Evolutionary conservation across 1,139 yeast genomes (phyloP).

Genomic region (Protomyces inundatus): DNA sequence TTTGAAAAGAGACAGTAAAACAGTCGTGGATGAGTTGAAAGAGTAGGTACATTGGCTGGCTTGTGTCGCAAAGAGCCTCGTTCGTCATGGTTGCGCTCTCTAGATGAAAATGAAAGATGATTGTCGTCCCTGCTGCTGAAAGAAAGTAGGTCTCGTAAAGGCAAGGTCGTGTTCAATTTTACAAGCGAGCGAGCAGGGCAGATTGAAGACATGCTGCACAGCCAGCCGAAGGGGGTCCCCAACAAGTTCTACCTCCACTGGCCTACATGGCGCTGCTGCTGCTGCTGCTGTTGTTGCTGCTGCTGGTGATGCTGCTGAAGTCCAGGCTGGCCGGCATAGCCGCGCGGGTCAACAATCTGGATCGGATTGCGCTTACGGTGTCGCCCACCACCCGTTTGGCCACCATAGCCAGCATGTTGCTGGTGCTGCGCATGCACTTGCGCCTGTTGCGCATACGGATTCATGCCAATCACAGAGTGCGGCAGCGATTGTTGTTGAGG

Average conservation of each 20-base stretch:
- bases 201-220: no score
- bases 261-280: not conserved
- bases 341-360: not conserved
- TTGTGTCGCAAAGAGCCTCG: no score
- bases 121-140: no score
- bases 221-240: no score
- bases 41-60: no score
- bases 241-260: not conserved
- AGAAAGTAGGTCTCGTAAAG: no score
- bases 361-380: not conserved
- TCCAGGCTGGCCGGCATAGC: not conserved
- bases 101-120: no score
- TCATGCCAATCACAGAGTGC: not conserved
- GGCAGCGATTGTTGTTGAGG: constrained; percentile 21
- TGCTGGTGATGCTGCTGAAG: not conserved
- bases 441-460: constrained; percentile 10
- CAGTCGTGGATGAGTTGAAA: no score
- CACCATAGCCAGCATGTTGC: not conserved
- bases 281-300: not conserved
- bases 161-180: no score
- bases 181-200: no score
- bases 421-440: constrained; percentile 1
- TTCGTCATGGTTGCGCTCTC: no score
- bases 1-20: no score
- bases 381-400: not conserved